Evolutionary conservation across 2,329 filamentous ascomycete species (phyloP), one percentile per base, ranked within the genome.

Genomic region (Colletotrichum camelliae): DNA sequence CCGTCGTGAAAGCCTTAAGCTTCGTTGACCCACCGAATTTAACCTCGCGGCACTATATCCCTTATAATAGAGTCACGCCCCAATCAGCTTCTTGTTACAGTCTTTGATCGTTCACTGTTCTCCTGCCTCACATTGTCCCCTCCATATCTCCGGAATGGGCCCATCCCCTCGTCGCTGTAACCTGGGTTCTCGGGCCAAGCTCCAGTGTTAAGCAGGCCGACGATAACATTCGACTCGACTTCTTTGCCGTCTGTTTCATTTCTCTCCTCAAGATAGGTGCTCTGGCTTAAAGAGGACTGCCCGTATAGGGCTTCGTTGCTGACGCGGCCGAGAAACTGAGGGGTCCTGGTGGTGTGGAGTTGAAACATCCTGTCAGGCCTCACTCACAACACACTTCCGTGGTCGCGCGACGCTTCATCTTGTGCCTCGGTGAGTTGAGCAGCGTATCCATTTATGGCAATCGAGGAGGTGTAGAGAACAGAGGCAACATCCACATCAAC

Each of bases 41-140:
- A 18, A 33, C 2, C 16, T 9, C 2, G 10, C n/a, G 29, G 62
- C 73, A 9, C 35, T 62, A 7, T 48, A 48, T 1, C 69, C 75
- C 61, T 75, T 77, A 27, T 27, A 67, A n/a, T 68, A 78, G 31
- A 31, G 60, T 33, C 70, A 60, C 24, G 75, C 77, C 12, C 77
- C 75, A 16, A 78, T 66, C 24, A 78, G 64, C 58, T 78, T 78
- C 16, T 66, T 72, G 70, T 77, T 77, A 39, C 77, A 78, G 33
- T 58, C 58, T 3, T 31, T 33, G 9, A 67, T 21, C 5, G 76
- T 61, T 43, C 75, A 78, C 6, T 67, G n/a, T 2, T 72, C 62
- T 3, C 70, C 67, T 10, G 27, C 57, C 8, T 76, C 76, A 10
- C 77, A 78, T 15, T 21, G 37, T 8, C 77, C 76, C 58, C 66